phyloP scores from a whole-genome alignment of 257 asterid genomes.

The Solanum paucissectum region DNA sequence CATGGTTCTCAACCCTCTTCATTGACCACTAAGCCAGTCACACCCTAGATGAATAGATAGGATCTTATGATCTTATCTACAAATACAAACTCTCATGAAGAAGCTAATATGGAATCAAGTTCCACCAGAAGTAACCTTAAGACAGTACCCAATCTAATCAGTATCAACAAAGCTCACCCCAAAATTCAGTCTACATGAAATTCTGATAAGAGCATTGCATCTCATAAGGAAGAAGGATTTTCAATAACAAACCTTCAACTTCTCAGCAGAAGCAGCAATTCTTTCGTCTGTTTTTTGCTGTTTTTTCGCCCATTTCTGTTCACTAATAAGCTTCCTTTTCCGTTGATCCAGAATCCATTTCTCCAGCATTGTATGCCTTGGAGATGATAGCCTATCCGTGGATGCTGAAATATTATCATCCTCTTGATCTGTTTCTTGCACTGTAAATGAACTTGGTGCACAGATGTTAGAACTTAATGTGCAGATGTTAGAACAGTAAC shows the following conservation, averaged over 20 bases:
- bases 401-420: constrained; percentile 46
- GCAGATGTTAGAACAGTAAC: background rate
- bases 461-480: background rate
- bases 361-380: constrained; percentile 64
- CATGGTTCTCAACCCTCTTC: background rate
- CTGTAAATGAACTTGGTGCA: constrained; percentile 8
- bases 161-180: background rate
- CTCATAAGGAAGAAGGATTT: background rate
- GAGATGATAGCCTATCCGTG: constrained; percentile 54
- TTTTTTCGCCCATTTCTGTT: constrained; percentile 61
- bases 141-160: background rate
- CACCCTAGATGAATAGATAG: background rate
- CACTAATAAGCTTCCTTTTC: constrained; percentile 54
- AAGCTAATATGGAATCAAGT: background rate
- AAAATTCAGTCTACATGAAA: background rate
- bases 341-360: constrained; percentile 65
- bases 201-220: background rate
- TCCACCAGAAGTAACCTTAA: background rate
- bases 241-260: constrained; percentile 58
- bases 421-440: constrained; percentile 50
- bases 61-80: background rate
- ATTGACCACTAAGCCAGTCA: background rate
- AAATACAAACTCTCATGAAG: background rate
- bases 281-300: constrained; percentile 67
- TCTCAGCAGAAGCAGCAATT: constrained; percentile 59